Conservation (phyloP, 352 stramenopile genomes). For the Elongisporangium senticosum region DNA sequence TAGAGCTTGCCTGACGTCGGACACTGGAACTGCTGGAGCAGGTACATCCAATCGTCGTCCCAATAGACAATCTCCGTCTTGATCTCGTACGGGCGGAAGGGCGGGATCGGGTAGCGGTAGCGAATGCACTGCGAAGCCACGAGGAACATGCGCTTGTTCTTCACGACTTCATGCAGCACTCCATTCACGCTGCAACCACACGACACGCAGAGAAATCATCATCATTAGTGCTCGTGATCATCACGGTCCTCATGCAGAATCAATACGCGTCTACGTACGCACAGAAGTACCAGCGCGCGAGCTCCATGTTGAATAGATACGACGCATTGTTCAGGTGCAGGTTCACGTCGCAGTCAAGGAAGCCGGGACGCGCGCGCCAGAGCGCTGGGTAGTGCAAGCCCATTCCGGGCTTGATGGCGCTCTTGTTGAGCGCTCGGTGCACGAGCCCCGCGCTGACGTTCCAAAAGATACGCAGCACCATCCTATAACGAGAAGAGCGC, state of each 20-base stretch:
- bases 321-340: constrained; percentile 80
- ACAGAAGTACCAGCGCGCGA: constrained; percentile 75
- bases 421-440: constrained; percentile 53
- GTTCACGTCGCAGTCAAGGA: constrained; percentile 81
- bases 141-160: constrained; percentile 49
- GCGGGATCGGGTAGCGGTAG: constrained; percentile 51
- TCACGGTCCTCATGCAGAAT: neutral
- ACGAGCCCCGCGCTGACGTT: constrained; percentile 61
- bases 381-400: constrained; percentile 63
- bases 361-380: constrained; percentile 56
- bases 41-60: constrained; percentile 53
- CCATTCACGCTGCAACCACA: constrained; percentile 25
- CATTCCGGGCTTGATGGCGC: constrained; percentile 44
- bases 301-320: constrained; percentile 80
- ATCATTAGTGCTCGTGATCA: neutral
- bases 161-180: constrained; percentile 42
- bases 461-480: constrained; percentile 74
- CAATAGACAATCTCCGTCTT: constrained; percentile 38
- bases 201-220: constrained; percentile 2
- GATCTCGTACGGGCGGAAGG: constrained; percentile 53
- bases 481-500: constrained; percentile 7
- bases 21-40: constrained; percentile 54
- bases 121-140: constrained; percentile 52
- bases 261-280: constrained; percentile 30
- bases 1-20: constrained; percentile 53